Conservation (phyloP, 345 rosid species). For the Hirschfeldia incana region DNA sequence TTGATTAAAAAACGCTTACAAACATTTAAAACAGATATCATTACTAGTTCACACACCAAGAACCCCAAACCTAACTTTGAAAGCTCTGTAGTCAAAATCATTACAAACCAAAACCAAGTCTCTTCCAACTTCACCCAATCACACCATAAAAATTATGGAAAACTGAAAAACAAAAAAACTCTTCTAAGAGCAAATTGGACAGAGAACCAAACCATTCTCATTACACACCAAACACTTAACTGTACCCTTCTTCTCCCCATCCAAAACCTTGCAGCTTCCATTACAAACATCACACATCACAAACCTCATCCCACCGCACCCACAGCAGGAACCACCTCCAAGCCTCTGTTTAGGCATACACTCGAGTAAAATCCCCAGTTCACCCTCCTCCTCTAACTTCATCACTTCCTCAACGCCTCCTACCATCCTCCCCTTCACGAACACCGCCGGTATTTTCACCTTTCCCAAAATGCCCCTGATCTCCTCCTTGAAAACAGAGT, state of each 20-base stretch:
- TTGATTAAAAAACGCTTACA: background rate
- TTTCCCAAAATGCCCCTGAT: conserved; percentile 61
- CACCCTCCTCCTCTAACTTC: conserved; percentile 88
- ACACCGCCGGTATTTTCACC: conserved; percentile 73
- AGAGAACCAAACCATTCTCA: conserved; percentile 87
- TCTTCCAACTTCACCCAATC: conserved; percentile 6
- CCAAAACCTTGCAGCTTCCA: conserved; percentile 86
- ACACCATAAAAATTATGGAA: background rate
- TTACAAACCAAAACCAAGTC: conserved; percentile 24
- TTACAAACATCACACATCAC: conserved; percentile 77
- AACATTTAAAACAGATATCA: conserved; percentile 5
- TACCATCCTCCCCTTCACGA: conserved; percentile 78
- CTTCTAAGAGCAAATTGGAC: conserved; percentile 67
- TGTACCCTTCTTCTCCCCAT: conserved; percentile 45
- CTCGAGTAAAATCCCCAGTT: conserved; percentile 54
- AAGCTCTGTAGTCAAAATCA: conserved; percentile 21
- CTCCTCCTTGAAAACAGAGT: conserved; percentile 87
- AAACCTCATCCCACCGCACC: conserved; percentile 83
- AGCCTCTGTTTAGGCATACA: conserved; percentile 52
- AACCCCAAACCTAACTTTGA: background rate
- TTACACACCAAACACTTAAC: conserved; percentile 84
- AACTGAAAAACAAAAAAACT: background rate
- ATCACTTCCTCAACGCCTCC: conserved; percentile 78
- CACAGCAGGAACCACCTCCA: conserved; percentile 55
- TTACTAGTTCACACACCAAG: conserved; percentile 6